Conservation (phyloP, 2,329 filamentous ascomycete genomes). For the Parastagonospora nodorum region DNA sequence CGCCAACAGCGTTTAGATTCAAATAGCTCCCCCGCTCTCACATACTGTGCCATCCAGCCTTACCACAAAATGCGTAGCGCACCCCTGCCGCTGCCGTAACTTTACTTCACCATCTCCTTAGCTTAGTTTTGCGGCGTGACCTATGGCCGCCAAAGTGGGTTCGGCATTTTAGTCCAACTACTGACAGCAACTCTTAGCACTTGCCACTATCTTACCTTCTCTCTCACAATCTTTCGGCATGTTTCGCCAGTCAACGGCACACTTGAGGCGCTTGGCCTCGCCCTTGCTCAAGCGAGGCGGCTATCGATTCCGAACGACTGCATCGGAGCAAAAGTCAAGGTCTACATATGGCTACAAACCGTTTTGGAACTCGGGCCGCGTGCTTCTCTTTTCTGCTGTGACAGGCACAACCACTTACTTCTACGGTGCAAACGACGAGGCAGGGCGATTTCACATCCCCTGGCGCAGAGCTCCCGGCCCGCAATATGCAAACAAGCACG, state of each 20-base stretch:
- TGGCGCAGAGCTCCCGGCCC: slow-evolving; percentile 36
- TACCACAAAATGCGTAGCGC: slow-evolving; percentile 35
- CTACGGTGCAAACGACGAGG: slow-evolving; percentile 53
- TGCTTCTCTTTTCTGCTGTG: slow-evolving; percentile 55
- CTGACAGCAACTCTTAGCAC: slow-evolving; percentile 12
- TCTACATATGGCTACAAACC: slow-evolving; percentile 25
- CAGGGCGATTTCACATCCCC: slow-evolving; percentile 31
- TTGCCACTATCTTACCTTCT: slow-evolving; percentile 14
- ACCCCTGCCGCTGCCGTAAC: slow-evolving; percentile 20
- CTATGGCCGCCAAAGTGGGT: slow-evolving; percentile 29
- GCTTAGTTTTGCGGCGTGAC: slow-evolving; percentile 24
- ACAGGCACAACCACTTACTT: slow-evolving; percentile 59
- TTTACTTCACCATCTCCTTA: slow-evolving; percentile 22
- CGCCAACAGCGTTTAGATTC: slow-evolving; percentile 45
- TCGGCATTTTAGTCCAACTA: slow-evolving; percentile 17
- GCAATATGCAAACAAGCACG: slow-evolving; percentile 55
- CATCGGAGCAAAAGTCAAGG: slow-evolving; percentile 30
- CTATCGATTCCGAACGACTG: slow-evolving; percentile 29
- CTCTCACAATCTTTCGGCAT: slow-evolving; percentile 25
- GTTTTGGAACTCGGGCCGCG: slow-evolving; percentile 56
- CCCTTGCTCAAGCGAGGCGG: slow-evolving; percentile 35
- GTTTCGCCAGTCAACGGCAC: slow-evolving; percentile 39
- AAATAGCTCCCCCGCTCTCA: slow-evolving; percentile 40
- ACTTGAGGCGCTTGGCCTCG: slow-evolving; percentile 34
- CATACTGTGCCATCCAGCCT: slow-evolving; percentile 25